Conservation (phyloP, 2,329 filamentous ascomycete species). For the Alternaria arbusti region DNA sequence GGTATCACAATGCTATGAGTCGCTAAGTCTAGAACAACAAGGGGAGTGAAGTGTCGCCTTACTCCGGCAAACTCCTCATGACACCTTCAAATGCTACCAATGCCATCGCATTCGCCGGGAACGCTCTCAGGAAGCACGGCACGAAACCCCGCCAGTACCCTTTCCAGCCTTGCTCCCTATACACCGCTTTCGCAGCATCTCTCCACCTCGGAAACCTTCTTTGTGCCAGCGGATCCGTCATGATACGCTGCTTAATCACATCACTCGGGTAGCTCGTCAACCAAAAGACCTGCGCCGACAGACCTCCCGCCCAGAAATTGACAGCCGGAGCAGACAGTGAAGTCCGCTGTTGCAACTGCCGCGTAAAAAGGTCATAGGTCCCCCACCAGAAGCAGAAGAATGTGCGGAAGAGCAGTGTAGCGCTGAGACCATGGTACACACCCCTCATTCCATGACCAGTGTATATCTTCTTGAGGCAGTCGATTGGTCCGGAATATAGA, state of each 20-base stretch:
- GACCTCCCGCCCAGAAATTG: conserved; percentile 96
- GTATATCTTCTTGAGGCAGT: conserved; percentile 72
- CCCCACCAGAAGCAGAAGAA: conserved; percentile 99
- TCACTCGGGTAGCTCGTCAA: conserved; percentile 88
- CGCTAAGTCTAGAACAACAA: neutral
- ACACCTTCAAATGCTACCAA: conserved; percentile 92
- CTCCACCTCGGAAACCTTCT: conserved; percentile 76
- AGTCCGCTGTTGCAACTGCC: conserved; percentile 70
- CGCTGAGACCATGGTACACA: conserved; percentile 82
- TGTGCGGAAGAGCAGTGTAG: conserved; percentile 85
- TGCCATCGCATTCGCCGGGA: conserved; percentile 94
- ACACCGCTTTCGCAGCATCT: conserved; percentile 79
- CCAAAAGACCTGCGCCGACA: conserved; percentile 96
- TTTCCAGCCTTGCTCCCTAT: conserved; percentile 73
- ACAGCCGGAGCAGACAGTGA: conserved; percentile 75
- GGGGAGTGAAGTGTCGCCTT: neutral
- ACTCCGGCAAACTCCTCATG: conserved; percentile 65
- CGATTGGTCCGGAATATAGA: conserved; percentile 84
- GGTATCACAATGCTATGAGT: neutral
- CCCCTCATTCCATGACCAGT: conserved; percentile 73
- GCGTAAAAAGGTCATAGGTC: conserved; percentile 86
- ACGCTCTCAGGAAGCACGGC: conserved; percentile 91
- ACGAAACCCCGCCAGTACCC: conserved; percentile 93
- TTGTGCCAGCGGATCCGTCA: conserved; percentile 85
- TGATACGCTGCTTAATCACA: conserved; percentile 93